Base-by-base conservation (phyloP, 352 stramenopile species). In the Globisporangium echinulatum region DNA sequence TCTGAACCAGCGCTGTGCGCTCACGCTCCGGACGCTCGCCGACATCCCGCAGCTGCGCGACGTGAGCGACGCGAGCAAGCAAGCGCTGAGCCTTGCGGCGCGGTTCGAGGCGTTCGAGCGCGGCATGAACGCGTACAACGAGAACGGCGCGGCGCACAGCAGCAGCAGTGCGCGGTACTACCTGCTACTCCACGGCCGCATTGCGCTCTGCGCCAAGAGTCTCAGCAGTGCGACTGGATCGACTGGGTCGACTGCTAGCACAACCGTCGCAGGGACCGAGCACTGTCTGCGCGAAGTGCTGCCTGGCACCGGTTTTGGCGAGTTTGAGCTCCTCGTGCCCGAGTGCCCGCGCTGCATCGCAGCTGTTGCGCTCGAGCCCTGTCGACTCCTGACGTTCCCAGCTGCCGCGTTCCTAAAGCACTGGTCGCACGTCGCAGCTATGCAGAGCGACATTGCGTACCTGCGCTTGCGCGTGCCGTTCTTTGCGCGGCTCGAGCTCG, bases 21-120 rank as follows among this genome's bases (percentile, higher is more conserved):
- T 87, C 11, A 88, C 75, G 2, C 82, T 85, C 69, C 71, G 77
- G 1, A 68, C 71, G 4, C 71, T 88, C 40, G 61, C 75, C 5
- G 72, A 79, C 7, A 81, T 87, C 7, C 77, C 79, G 1, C 33
- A 82, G 37, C 53, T 88, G 4, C 58, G 69, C 9, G 65, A 71
- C 49, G 59, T 87, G 5, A 33, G 69, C 0, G 77, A 88, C 4
- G 38, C 68, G 1, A 61, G 52, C 15, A 79, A 81, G 42, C 70
- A 59, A 3, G 73, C 82, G 25, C 60, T 88, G 7, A 80, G 71
- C 25, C 44, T 79, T 4, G 75, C 76, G 4, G 77, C 79, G 5
- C 72, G 77, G 7, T 85, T 88, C 36, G 79, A 88, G 49, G 72
- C 77, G 7, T 38, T 88, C 2, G 79, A 88, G 36, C 68, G 69